These are phyloP conservation scores for Boletus vinaceobasis DNA, from an alignment of 768 basidiomycete species.

Conservation along the genomic window DNA sequence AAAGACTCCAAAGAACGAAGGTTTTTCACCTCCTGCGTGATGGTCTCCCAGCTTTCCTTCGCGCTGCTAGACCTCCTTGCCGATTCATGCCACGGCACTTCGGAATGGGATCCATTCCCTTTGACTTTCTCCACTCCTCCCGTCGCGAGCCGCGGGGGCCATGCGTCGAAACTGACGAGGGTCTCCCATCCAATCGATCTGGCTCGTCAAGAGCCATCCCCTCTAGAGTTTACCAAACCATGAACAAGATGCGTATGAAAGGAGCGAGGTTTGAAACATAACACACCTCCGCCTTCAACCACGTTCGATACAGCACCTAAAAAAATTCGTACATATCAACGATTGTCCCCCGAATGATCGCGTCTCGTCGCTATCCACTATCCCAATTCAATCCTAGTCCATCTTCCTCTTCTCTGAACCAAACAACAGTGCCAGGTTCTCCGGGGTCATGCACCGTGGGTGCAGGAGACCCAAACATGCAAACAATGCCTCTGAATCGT, in stretches of 20 bases:
- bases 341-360: background rate
- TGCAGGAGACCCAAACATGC: conserved; percentile 57
- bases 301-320: conserved; percentile 16
- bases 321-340: conserved; percentile 16
- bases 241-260: conserved; percentile 5
- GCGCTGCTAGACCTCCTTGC: conserved; percentile 58
- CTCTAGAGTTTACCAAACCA: conserved; percentile 29
- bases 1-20: background rate
- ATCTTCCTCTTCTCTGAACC: background rate
- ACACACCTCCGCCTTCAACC: conserved; percentile 22
- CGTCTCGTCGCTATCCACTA: background rate
- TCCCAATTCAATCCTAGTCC: background rate
- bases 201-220: conserved; percentile 52
- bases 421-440: conserved; percentile 35
- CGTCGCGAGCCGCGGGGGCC: conserved; percentile 73
- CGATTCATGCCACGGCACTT: conserved; percentile 58
- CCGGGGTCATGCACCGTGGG: conserved; percentile 39
- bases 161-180: conserved; percentile 67
- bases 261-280: background rate
- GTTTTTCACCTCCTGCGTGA: conserved; percentile 59
- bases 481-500: conserved; percentile 16
- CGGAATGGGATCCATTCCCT: conserved; percentile 59
- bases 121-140: conserved; percentile 80
- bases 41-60: conserved; percentile 66
- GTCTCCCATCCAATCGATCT: conserved; percentile 22